phyloP scores from a whole-genome alignment of 345 rosid genomes.

The Citrus medica region DNA sequence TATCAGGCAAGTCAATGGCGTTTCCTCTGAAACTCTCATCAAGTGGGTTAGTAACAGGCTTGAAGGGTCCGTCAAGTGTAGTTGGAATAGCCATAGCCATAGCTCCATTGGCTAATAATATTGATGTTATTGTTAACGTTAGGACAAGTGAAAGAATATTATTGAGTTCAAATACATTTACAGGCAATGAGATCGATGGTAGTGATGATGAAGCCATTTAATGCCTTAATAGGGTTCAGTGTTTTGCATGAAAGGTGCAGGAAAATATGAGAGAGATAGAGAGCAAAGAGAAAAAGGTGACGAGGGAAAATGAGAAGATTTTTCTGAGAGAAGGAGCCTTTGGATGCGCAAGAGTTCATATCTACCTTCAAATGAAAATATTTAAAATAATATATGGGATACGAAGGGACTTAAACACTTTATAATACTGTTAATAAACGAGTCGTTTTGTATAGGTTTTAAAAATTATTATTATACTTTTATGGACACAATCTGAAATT shows the following conservation, averaged over 20 bases:
- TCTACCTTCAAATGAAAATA: neutral
- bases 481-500: too few relatives aligned
- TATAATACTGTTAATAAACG: too few relatives aligned
- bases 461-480: too few relatives aligned
- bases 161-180: too few relatives aligned
- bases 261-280: neutral
- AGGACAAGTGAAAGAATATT: neutral
- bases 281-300: neutral
- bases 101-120: conserved; percentile 3
- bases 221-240: neutral
- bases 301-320: neutral
- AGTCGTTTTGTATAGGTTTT: too few relatives aligned
- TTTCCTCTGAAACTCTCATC: conserved; percentile 55
- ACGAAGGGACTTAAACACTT: too few relatives aligned
- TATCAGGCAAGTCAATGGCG: conserved; percentile 73
- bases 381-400: too few relatives aligned
- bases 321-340: neutral
- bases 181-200: too few relatives aligned
- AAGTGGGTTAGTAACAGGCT: conserved; percentile 61
- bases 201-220: neutral
- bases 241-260: neutral
- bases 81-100: conserved; percentile 22
- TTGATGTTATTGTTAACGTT: neutral
- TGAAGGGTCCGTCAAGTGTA: conserved; percentile 76
- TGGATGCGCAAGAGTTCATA: neutral